Evolutionary conservation across 345 rosid species (phyloP).

Genomic region (Melaleuca alternifolia): DNA sequence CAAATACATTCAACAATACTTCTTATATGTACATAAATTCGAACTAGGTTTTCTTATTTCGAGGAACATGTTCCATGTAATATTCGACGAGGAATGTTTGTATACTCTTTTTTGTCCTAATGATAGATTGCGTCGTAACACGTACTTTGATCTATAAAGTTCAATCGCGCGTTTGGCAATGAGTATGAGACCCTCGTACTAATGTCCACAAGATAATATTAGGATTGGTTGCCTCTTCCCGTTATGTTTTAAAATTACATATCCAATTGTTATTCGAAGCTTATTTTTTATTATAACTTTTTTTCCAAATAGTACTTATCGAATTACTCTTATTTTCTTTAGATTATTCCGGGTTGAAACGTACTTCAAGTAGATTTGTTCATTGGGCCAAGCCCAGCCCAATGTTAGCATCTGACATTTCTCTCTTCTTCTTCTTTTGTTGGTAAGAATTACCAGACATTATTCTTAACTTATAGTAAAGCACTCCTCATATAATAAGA

Average conservation of each 20-base stretch:
- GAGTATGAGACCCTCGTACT: no score
- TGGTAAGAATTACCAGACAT: neutral
- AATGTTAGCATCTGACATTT: neutral
- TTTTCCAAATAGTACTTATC: no score
- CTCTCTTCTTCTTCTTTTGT: no score
- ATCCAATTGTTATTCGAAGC: no score
- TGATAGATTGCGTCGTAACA: neutral
- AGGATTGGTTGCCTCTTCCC: no score
- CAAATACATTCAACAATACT: neutral
- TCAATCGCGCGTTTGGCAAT: no score
- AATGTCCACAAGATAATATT: no score
- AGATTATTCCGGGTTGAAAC: neutral
- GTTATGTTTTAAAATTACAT: no score
- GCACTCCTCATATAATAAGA: neutral
- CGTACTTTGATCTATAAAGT: neutral
- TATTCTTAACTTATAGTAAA: neutral
- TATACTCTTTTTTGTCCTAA: neutral
- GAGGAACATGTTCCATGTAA: neutral
- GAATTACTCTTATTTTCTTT: no score
- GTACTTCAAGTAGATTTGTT: neutral
- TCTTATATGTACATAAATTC: neutral
- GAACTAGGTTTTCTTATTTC: neutral
- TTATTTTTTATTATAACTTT: no score
- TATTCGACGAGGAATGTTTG: neutral
- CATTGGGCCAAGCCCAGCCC: neutral